A percentile compares a stretch with the other conserved stretches of the same genome.
Conservation (phyloP, 2,329 filamentous ascomycete species). For the Corniculantispora saksenae region DNA sequence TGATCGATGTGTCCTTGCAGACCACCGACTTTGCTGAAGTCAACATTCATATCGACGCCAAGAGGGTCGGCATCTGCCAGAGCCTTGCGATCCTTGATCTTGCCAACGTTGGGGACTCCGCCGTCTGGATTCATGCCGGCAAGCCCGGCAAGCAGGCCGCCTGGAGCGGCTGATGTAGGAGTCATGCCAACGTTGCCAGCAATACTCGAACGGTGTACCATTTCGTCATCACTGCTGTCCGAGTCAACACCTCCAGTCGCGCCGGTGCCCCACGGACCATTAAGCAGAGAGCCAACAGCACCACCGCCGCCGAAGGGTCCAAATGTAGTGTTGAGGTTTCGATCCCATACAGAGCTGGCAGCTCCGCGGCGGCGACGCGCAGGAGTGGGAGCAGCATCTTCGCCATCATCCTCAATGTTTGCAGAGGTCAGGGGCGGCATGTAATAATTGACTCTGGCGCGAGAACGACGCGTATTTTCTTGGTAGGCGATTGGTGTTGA, state of each 20-base stretch:
- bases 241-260: conserved; percentile 82
- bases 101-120: conserved; percentile 76
- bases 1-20: conserved; percentile 93
- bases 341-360: conserved; percentile 66
- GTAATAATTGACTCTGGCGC: conserved; percentile 76
- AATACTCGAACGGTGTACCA: conserved; percentile 59
- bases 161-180: conserved; percentile 52
- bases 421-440: conserved; percentile 67
- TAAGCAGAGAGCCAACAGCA: conserved; percentile 70
- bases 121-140: conserved; percentile 45
- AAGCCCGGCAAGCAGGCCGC: conserved; percentile 45
- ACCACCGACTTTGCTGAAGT: conserved; percentile 92
- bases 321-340: conserved; percentile 82
- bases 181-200: conserved; percentile 65
- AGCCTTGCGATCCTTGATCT: conserved; percentile 88
- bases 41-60: conserved; percentile 88
- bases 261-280: conserved; percentile 71
- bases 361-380: conserved; percentile 66
- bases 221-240: conserved; percentile 95
- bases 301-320: conserved; percentile 90
- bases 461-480: conserved; percentile 53
- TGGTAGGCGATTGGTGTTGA: conserved; percentile 61
- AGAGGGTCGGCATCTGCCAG: conserved; percentile 92
- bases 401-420: conserved; percentile 72
- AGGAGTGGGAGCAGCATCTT: conserved; percentile 67